Evolutionary conservation across 148 eudicot species (phyloP), one percentile per base, ranked within the genome.

Genomic region (Gaultheria prostrata): DNA sequence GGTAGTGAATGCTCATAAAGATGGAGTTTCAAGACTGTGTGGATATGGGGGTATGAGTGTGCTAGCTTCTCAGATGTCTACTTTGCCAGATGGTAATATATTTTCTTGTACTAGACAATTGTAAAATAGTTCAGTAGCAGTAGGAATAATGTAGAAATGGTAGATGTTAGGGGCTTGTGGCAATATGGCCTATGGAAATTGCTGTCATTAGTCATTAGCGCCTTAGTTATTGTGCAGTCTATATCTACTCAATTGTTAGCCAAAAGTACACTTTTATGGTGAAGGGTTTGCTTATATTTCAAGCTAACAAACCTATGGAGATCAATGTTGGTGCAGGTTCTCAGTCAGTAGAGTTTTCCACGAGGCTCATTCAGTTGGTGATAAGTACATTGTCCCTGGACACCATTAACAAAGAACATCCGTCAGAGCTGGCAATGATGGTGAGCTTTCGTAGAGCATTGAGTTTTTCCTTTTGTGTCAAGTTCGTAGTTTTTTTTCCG

Each of bases 41-140:
- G 88, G 90, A 50, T 88, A 89, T 82, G 94, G 91, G 82, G 98
- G 93, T 59, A 81, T 94, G 65, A 87, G 79, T n/a, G 84, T 90
- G 87, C 45, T 96, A 78, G 91, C 94, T 79, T 43, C 85, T 54
- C 95, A 90, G 45, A 88, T 96, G 91, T 84, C 90, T 80, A 87
- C 84, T 33, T 74, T 92, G 7, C 80, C 89, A 30, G 95, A 93
- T 89, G 98, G 97, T 94, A 84, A 51, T 71, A 59, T 61, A 39
- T 77, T 30, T n/a, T 13, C 56, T 17, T 28, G 33, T 26, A 79
- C 20, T 72, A 0, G 83, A 39, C 59, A 35, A 79, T 46, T 80
- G 9, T 74, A 24, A n/a, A 59, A 54, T 57, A 73, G 20, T 82
- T 13, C 30, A 5, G 83, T 53, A 82, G 51, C 45, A 39, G 57